phyloP scores from a whole-genome alignment of 352 stramenopile genomes.

The Phytophthora fragariaefolia region DNA sequence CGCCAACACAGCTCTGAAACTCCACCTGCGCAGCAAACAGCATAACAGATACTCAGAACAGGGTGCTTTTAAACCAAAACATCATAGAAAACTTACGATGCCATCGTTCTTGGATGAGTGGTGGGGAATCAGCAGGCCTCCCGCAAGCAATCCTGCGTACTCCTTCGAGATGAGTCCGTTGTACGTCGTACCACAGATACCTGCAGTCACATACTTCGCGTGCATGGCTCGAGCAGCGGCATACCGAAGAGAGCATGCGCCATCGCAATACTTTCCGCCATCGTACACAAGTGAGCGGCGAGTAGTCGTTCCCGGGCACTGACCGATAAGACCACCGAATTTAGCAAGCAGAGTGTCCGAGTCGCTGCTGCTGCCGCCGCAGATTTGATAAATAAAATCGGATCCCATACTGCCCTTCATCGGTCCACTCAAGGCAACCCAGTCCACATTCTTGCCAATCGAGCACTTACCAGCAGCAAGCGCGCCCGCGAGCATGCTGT shows the following conservation, averaged over 20 bases:
- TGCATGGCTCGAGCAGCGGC: conserved; percentile 40
- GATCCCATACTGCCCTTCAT: conserved; percentile 61
- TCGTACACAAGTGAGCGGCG: conserved; percentile 48
- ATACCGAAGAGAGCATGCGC: conserved; percentile 37
- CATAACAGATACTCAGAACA: conserved; percentile 10
- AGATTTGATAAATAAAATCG: conserved; percentile 50
- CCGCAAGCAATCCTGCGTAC: conserved; percentile 37
- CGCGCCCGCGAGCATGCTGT: conserved; percentile 53
- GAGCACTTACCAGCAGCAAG: conserved; percentile 52
- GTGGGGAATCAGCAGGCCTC: conserved; percentile 46
- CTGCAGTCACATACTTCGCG: conserved; percentile 41
- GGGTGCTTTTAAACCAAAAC: neutral
- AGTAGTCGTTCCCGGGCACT: conserved; percentile 47
- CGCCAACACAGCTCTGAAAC: conserved; percentile 59
- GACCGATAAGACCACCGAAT: conserved; percentile 42
- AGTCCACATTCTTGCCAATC: conserved; percentile 41
- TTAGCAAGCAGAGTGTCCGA: conserved; percentile 25
- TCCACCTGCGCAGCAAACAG: conserved; percentile 42
- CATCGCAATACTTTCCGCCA: conserved; percentile 38
- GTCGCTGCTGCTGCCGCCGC: conserved; percentile 26
- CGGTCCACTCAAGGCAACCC: conserved; percentile 46
- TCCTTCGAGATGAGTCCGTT: conserved; percentile 50
- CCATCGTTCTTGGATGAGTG: conserved; percentile 62
- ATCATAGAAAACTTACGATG: conserved; percentile 40
- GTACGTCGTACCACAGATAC: conserved; percentile 50